Evolutionary conservation across 2,329 filamentous ascomycete species (phyloP).

Genomic region (Cytospora schulzeri): DNA sequence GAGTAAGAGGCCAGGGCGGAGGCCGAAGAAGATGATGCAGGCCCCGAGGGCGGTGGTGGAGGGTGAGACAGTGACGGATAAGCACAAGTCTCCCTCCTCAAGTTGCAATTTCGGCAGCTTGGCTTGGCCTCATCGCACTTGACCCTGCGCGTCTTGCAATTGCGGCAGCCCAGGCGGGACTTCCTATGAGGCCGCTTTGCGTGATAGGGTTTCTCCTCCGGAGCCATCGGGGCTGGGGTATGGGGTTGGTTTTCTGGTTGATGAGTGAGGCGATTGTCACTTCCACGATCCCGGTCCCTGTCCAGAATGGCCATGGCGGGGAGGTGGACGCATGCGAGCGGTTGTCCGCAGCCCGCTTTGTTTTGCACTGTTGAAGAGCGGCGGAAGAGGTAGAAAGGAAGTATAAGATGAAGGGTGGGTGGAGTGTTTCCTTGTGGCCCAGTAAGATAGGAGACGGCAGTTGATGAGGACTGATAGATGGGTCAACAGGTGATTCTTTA

Average conservation of each 20-base stretch:
- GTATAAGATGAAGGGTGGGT: not conserved
- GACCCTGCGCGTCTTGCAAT: conserved; percentile 58
- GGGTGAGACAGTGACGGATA: conserved; percentile 39
- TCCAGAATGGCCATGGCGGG: conserved; percentile 20
- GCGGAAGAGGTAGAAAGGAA: not conserved
- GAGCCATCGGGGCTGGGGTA: conserved; percentile 6
- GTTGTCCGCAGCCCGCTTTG: conserved; percentile 1
- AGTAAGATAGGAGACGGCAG: too few species aligned
- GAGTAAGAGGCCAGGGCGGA: not conserved
- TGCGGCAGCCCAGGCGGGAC: conserved; percentile 54
- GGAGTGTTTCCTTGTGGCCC: not conserved
- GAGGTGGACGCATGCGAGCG: conserved; percentile 11
- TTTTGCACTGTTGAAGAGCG: not conserved
- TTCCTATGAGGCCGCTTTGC: conserved; percentile 59
- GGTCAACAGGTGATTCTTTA: too few species aligned
- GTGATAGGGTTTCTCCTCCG: conserved; percentile 40
- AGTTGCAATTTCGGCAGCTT: conserved; percentile 50
- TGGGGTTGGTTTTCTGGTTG: conserved; percentile 1
- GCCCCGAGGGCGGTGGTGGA: conserved; percentile 24
- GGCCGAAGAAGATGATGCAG: conserved; percentile 17
- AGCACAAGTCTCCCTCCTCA: conserved; percentile 51
- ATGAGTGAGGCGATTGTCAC: conserved; percentile 2
- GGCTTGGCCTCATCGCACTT: conserved; percentile 58
- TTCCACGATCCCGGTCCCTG: not conserved
- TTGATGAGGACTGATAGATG: too few species aligned